These are phyloP conservation scores for Nasturtium officinale DNA, from an alignment of 345 rosid species.

Conservation along the genomic window DNA sequence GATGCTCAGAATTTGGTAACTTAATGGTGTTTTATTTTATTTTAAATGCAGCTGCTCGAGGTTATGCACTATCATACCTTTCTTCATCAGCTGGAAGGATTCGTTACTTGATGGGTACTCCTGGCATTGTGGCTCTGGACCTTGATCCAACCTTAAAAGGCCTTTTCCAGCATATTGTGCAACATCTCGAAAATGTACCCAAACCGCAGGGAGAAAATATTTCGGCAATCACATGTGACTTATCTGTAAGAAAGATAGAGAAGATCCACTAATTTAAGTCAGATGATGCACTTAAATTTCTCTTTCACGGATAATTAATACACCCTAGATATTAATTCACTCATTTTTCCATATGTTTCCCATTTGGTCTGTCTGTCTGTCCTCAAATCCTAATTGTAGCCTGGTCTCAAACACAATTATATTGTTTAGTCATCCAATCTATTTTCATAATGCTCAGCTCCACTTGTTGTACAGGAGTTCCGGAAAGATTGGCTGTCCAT, in stretches of 20 bases:
- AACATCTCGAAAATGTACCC: slow-evolving; percentile 84
- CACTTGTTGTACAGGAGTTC: slow-evolving; percentile 70
- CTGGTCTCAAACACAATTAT: slow-evolving; percentile 1
- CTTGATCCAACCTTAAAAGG: slow-evolving; percentile 84
- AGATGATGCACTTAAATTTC: slow-evolving; percentile 16
- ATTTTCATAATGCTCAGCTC: slow-evolving; percentile 17
- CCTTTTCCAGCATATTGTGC: slow-evolving; percentile 82
- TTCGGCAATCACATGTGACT: slow-evolving; percentile 83
- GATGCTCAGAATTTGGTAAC: slow-evolving; percentile 15
- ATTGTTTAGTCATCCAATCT: slow-evolving; percentile 17
- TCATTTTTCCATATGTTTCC: slow-evolving; percentile 20
- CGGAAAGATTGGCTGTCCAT: slow-evolving; percentile 95
- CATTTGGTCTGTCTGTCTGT: slow-evolving; percentile 13
- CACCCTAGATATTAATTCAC: slow-evolving; percentile 16
- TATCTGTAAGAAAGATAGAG: slow-evolving; percentile 69
- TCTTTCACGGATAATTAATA: slow-evolving; percentile 12
- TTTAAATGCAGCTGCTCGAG: slow-evolving; percentile 87
- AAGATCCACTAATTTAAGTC: slow-evolving; percentile 7
- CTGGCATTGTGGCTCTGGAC: slow-evolving; percentile 99
- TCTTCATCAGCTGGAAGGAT: slow-evolving; percentile 98
- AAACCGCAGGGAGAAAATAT: slow-evolving; percentile 89
- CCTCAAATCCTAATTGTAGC: slow-evolving; percentile 7
- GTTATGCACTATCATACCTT: slow-evolving; percentile 96
- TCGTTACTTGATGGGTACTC: slow-evolving; percentile 86
- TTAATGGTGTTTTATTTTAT: slow-evolving; percentile 28